Evolutionary conservation across 768 basidiomycete genomes (phyloP).

Genomic region (Tricholomella constricta): DNA sequence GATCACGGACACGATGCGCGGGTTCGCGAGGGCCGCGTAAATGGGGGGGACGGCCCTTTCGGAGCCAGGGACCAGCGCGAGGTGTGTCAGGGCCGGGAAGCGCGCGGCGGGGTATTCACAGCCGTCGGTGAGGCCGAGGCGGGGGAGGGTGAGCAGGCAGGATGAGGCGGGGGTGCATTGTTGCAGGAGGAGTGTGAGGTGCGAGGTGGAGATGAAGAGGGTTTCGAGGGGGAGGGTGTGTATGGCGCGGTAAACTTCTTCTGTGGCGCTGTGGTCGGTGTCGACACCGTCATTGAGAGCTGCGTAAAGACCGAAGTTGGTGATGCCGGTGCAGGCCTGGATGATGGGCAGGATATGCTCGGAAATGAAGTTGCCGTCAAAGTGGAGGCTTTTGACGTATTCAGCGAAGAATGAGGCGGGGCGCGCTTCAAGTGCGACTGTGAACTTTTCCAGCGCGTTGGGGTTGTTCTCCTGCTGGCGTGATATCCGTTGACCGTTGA

Average conservation of each 20-base stretch:
- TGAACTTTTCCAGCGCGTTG: slow-evolving; percentile 7
- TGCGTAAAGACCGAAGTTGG: slow-evolving; percentile 18
- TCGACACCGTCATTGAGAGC: slow-evolving; percentile 2
- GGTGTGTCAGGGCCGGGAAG: slow-evolving; percentile 17
- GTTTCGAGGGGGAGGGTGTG: slow-evolving; percentile 2
- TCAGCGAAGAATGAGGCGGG: slow-evolving; percentile 16
- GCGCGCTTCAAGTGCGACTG: slow-evolving; percentile 7
- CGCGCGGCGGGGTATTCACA: slow-evolving; percentile 9
- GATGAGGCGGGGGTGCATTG: not conserved
- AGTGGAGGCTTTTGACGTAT: slow-evolving; percentile 13
- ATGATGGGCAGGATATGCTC: slow-evolving; percentile 8
- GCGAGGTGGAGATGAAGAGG: slow-evolving; percentile 11
- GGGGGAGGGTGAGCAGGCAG: slow-evolving; percentile 6
- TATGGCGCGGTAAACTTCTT: not conserved
- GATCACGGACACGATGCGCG: slow-evolving; percentile 13
- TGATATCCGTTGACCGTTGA: slow-evolving; percentile 8
- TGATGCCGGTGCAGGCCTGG: slow-evolving; percentile 13
- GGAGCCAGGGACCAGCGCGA: slow-evolving; percentile 12
- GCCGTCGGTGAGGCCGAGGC: slow-evolving; percentile 10
- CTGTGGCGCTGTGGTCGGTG: too few species aligned
- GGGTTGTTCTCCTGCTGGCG: slow-evolving; percentile 1
- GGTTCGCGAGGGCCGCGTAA: slow-evolving; percentile 7
- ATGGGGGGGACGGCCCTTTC: slow-evolving; percentile 6
- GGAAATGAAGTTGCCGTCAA: slow-evolving; percentile 1
- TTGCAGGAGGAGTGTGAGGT: slow-evolving; percentile 3